Conservation (phyloP, 331 rosid genomes). For the Malus hybrid region DNA sequence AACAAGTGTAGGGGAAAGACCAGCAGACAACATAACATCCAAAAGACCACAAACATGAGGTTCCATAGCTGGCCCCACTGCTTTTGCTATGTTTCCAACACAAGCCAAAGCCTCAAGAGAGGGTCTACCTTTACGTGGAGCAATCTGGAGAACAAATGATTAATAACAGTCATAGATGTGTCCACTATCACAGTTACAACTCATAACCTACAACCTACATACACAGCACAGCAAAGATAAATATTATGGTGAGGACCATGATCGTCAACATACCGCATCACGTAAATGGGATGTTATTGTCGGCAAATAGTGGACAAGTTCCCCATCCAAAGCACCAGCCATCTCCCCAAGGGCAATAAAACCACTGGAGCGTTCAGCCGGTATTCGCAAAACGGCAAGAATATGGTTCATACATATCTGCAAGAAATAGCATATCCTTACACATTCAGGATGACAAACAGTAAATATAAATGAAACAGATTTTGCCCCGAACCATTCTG, state of each 20-base stretch:
- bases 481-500: background rate
- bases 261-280: constrained; percentile 70
- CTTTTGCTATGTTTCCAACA: constrained; percentile 96
- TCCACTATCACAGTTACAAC: constrained; percentile 11
- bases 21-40: constrained; percentile 89
- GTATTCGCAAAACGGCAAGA: constrained; percentile 78
- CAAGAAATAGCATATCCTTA: constrained; percentile 28
- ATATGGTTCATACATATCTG: constrained; percentile 99
- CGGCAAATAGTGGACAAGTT: constrained; percentile 80
- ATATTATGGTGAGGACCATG: constrained; percentile 4
- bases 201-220: constrained; percentile 14
- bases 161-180: constrained; percentile 16
- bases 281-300: constrained; percentile 76
- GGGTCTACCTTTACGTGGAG: constrained; percentile 93
- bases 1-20: constrained; percentile 82
- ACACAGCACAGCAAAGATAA: constrained; percentile 8
- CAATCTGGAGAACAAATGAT: constrained; percentile 55
- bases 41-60: constrained; percentile 80
- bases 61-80: constrained; percentile 92
- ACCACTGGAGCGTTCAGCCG: constrained; percentile 96
- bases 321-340: constrained; percentile 99
- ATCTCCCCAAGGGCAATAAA: constrained; percentile 98
- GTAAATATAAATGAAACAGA: background rate
- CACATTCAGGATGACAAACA: background rate
- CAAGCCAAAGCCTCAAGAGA: constrained; percentile 98